A percentile compares a stretch with the other conserved stretches of the same genome.
Evolutionary conservation across 2,329 filamentous ascomycete genomes (phyloP).

Genomic region (Pseudogymnoascus sp.): DNA sequence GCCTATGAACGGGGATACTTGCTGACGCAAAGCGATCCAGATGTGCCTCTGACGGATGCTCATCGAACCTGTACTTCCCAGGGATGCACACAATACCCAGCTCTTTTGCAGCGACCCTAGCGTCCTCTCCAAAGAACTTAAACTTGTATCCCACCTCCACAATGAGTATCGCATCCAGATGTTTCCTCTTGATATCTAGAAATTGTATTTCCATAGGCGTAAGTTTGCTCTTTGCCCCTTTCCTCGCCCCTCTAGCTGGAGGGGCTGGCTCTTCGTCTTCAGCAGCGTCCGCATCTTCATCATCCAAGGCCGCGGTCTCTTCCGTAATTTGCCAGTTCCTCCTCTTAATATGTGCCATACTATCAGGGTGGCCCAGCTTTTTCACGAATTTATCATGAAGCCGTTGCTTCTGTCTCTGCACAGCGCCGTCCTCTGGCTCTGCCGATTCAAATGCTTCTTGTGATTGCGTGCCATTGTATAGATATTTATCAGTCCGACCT

Average conservation of each 20-base stretch:
- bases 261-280: slow-evolving; percentile 50
- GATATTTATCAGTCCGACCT: slow-evolving; percentile 44
- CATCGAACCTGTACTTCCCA: slow-evolving; percentile 88
- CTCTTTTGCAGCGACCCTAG: slow-evolving; percentile 78
- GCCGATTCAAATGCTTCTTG: slow-evolving; percentile 26
- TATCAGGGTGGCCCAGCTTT: slow-evolving; percentile 82
- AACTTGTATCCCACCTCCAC: slow-evolving; percentile 98
- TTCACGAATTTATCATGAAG: slow-evolving; percentile 81
- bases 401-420: slow-evolving; percentile 55
- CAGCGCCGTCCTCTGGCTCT: slow-evolving; percentile 43
- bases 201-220: slow-evolving; percentile 93
- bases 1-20: slow-evolving; percentile 84
- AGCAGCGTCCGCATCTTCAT: slow-evolving; percentile 49
- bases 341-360: slow-evolving; percentile 60
- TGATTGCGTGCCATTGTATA: slow-evolving; percentile 37
- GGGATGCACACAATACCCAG: slow-evolving; percentile 94
- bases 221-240: slow-evolving; percentile 68
- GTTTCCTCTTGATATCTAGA: slow-evolving; percentile 84
- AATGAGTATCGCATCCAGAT: slow-evolving; percentile 82
- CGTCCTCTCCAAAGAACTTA: slow-evolving; percentile 93
- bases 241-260: slow-evolving; percentile 53
- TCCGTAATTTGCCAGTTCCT: slow-evolving; percentile 47
- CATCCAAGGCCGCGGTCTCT: slow-evolving; percentile 39
- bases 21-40: slow-evolving; percentile 88
- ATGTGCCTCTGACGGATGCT: slow-evolving; percentile 88